A percentile compares a stretch with the other conserved stretches of the same genome.
These are phyloP conservation scores for Vitis amurensis DNA, from an alignment of 164 flowering plant species.

Conservation along the genomic window DNA sequence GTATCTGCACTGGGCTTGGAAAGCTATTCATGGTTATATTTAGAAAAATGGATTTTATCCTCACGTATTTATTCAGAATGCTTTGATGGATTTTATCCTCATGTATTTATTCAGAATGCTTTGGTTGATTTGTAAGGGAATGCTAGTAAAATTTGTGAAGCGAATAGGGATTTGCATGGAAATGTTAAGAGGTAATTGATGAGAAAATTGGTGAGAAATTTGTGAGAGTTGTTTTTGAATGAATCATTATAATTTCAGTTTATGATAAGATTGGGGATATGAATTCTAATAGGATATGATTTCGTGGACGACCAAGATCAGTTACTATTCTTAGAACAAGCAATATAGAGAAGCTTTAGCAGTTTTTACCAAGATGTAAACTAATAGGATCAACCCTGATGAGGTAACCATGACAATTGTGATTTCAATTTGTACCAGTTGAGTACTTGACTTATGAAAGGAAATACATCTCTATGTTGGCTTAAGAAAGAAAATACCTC, in stretches of 20 bases:
- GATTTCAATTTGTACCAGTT: slow-evolving; percentile 78
- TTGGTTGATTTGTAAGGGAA: slow-evolving; percentile 59
- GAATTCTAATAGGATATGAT: too few relatives aligned
- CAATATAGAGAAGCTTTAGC: too few relatives aligned
- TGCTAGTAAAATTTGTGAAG: slow-evolving; percentile 26
- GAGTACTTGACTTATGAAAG: slow-evolving; percentile 65
- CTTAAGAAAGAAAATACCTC: slow-evolving; percentile 33
- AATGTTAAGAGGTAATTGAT: slow-evolving; percentile 44
- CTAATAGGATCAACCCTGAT: slow-evolving; percentile 49
- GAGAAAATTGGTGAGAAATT: too few relatives aligned
- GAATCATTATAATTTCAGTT: too few relatives aligned
- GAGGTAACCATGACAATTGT: slow-evolving; percentile 65
- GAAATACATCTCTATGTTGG: slow-evolving; percentile 46
- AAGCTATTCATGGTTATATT: slow-evolving; percentile 5
- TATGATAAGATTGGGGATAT: too few relatives aligned
- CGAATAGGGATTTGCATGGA: slow-evolving; percentile 65
- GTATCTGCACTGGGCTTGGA: slow-evolving; percentile 32
- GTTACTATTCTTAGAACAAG: too few relatives aligned
- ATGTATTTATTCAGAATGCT: slow-evolving; percentile 63
- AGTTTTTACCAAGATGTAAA: slow-evolving; percentile 14
- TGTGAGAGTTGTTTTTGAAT: too few relatives aligned
- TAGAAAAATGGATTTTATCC: too few relatives aligned
- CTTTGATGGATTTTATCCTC: slow-evolving; percentile 52
- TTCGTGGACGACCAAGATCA: too few relatives aligned
- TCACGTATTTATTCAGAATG: too few relatives aligned